Base-by-base conservation (phyloP, 805 yeast species). In the Barnettozyma populi region DNA sequence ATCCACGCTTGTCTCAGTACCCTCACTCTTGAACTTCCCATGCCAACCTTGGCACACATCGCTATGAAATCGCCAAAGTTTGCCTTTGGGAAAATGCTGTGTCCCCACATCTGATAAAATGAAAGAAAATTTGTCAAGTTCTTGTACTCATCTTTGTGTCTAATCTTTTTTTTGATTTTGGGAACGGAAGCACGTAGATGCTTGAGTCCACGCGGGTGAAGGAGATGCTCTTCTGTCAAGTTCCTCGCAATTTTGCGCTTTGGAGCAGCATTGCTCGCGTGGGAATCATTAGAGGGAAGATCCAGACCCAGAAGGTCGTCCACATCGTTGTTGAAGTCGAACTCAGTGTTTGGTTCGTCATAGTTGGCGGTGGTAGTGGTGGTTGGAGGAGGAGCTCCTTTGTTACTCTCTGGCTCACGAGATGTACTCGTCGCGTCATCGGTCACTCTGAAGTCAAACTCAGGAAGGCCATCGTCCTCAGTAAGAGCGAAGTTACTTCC, bases 91-190 rank as follows among this genome's bases (percentile, higher is more conserved):
- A 76, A 88, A 35, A 89, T 57, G 20, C 75, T 70, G 62, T 86
- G 92, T 1, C 84, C 89, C 90, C 92, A 86, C 31, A 81, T 57
- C 63, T 84, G 89, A 61, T 84, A 86, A 34, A 75, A 70, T 27
- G 73, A 72, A 7, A 84, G 61, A 7, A 86, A 61, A 31, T 71
- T 65, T 9, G 72, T 62, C 46, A 80, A 60, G 60, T 80, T 81
- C 31, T 74, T 67, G 47, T 66, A 68, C 55, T 79, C 82, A 51
- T 73, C 74, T 49, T 61, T 70, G 54, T 68, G 65, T 39, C 48
- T 54, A 41, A 54, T 51, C 42, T 34, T 47, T 25, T 54, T 52
- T 40, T 65, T 52, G 14, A 60, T 47, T 13, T 57, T 47, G 58
- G 64, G 5, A 52, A 56, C 2, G 70, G 68, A 37, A 67, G 61